phyloP scores from a whole-genome alignment of 179 eudicot genomes.

The Silene noctiflora region DNA sequence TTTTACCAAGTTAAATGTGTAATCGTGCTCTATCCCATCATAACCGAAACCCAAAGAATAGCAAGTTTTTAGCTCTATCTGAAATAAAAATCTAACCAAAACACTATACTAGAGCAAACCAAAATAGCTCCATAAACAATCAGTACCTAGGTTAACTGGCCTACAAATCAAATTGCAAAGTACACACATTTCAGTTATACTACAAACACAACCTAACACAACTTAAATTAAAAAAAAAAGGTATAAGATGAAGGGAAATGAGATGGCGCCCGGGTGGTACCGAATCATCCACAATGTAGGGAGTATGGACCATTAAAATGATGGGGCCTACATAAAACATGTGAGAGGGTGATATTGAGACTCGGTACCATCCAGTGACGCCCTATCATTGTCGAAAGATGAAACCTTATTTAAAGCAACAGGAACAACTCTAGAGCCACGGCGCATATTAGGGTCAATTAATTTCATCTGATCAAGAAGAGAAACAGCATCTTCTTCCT shows the following conservation, averaged over 20 bases:
- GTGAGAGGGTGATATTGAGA: no score
- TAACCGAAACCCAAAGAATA: no score
- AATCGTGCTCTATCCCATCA: neutral
- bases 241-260: no score
- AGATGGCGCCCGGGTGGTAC: no score
- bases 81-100: neutral
- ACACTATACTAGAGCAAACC: neutral
- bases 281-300: no score
- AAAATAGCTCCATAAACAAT: neutral
- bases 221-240: neutral
- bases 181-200: neutral
- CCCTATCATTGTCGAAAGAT: no score
- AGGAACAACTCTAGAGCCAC: constrained; percentile 65
- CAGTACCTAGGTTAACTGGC: neutral
- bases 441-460: constrained; percentile 61
- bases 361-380: no score
- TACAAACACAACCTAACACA: neutral
- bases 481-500: constrained; percentile 61
- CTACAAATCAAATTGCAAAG: neutral
- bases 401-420: constrained; percentile 83
- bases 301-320: no score
- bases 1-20: neutral
- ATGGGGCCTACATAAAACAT: no score
- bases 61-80: neutral
- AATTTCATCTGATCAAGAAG: constrained; percentile 66